Percentiles rank a stretch among this genome's conserved stretches.
These are phyloP conservation scores for Dillenia turbinata DNA, from an alignment of 164 flowering plant genomes.

Conservation along the genomic window DNA sequence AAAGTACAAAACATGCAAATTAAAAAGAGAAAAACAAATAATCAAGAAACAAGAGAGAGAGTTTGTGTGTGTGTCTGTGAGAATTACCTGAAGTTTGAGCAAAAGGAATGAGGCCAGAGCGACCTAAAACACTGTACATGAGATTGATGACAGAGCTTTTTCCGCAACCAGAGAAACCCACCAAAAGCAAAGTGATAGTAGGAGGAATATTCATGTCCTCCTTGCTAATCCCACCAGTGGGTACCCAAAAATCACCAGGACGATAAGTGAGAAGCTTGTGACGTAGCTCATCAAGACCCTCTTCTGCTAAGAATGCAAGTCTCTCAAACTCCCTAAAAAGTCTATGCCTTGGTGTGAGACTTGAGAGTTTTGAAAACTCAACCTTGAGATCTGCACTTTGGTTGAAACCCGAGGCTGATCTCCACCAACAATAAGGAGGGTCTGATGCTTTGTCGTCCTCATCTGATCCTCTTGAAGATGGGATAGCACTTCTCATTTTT, in stretches of 20 bases:
- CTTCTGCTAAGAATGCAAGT: slow-evolving; percentile 43
- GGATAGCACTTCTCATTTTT: slow-evolving; percentile 12
- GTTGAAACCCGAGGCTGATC: slow-evolving; percentile 31
- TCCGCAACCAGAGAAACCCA: slow-evolving; percentile 62
- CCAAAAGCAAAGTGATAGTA: slow-evolving; percentile 43
- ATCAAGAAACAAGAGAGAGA: not conserved
- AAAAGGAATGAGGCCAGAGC: slow-evolving; percentile 66
- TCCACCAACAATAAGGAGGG: slow-evolving; percentile 48
- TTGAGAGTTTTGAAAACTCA: slow-evolving; percentile 25
- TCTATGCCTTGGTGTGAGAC: slow-evolving; percentile 42
- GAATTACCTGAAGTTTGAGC: slow-evolving; percentile 59
- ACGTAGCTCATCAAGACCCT: slow-evolving; percentile 64
- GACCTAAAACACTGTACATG: slow-evolving; percentile 74
- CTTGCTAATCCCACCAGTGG: slow-evolving; percentile 59
- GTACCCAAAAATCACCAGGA: slow-evolving; percentile 72
- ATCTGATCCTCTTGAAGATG: slow-evolving; percentile 18
- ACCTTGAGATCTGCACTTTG: slow-evolving; percentile 24
- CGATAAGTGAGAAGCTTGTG: slow-evolving; percentile 55
- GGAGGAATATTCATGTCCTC: slow-evolving; percentile 62
- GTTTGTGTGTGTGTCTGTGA: not conserved
- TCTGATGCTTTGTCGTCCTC: slow-evolving; percentile 21
- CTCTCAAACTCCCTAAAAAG: slow-evolving; percentile 76
- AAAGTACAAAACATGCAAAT: too few species aligned
- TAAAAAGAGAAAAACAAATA: not conserved
- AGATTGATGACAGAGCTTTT: slow-evolving; percentile 73